Evolutionary conservation across 805 yeast species (phyloP), one percentile per base, ranked within the genome.

Genomic region (Candida sithepensis): DNA sequence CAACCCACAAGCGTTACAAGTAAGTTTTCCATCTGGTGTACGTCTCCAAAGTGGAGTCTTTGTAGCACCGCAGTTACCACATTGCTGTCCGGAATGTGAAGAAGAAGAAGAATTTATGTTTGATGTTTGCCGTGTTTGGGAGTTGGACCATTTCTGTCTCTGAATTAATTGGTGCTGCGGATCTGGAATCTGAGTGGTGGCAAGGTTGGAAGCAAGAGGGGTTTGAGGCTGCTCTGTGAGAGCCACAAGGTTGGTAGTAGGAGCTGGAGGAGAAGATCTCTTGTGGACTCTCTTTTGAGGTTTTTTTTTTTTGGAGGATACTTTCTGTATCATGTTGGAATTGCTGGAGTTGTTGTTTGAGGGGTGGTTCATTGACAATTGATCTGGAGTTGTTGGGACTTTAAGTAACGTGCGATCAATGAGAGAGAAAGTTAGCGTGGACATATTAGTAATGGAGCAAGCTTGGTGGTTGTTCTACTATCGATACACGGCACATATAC

Each of bases 1-100:
- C 19, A 79, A 68, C 0, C 84, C 84, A 59, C 84, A 79, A 3
- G 84, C 84, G 58, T 79, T 79, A 60, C 84, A 79, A 12, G 76
- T 74, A 32, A 78, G 64, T 1, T 78, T 72, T 2, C 84, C 80
- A 51, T 78, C 81, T 0, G 79, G 76, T 3, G 82, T 75, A 47
- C 84, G 61, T 56, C 84, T 66, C 84, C 84, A 79, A 14, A 79
- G 60, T 3, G 83, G 82, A 1, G 83, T 78, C 58, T 75, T 76
- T 9, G 75, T 73, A 20, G 82, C 77, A 2, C 77, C 78, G 56
- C 83, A 78, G 54, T 78, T 78, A 3, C 77, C 71, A 54, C 83
- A 78, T 39, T 64, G 68, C 49, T 74, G 79, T 8, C 44, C 42
- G 8, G 47, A 40, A n/a, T 19, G 40, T 22, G 32, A 3, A 24